Evolutionary conservation across 2,329 filamentous ascomycete species (phyloP).

Genomic region (Periconia sp.): DNA sequence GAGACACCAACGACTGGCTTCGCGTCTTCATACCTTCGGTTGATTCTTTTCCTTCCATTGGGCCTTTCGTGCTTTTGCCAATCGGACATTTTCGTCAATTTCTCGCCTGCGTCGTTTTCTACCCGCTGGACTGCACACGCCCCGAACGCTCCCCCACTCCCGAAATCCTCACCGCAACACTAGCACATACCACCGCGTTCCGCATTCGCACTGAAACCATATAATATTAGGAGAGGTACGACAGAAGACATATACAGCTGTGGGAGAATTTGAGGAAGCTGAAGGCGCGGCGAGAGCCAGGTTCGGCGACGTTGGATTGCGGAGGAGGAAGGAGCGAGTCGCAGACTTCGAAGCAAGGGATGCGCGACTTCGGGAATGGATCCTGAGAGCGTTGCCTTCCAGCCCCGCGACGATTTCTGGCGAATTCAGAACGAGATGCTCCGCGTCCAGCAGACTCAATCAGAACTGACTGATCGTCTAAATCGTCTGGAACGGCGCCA

Average conservation of each 20-base stretch:
- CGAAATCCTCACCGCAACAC: no score
- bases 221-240: background rate
- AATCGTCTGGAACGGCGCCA: conserved; percentile 62
- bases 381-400: conserved; percentile 63
- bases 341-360: conserved; percentile 27
- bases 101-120: no score
- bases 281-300: conserved; percentile 1
- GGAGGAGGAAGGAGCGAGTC: conserved; percentile 23
- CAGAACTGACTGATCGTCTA: conserved; percentile 63
- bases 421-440: conserved; percentile 64
- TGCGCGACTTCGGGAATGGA: conserved; percentile 54
- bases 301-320: conserved; percentile 5
- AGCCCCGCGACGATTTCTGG: conserved; percentile 67
- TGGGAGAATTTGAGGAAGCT: background rate
- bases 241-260: conserved; percentile 8
- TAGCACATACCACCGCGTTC: background rate
- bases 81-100: no score
- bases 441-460: conserved; percentile 61
- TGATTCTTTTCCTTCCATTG: background rate
- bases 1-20: background rate
- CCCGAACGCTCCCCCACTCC: no score
- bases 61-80: no score
- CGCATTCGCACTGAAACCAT: background rate
- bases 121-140: no score
- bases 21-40: background rate